Evolutionary conservation across 2,329 filamentous ascomycete species (phyloP).

Genomic region (Neofusicoccum cordaticola): DNA sequence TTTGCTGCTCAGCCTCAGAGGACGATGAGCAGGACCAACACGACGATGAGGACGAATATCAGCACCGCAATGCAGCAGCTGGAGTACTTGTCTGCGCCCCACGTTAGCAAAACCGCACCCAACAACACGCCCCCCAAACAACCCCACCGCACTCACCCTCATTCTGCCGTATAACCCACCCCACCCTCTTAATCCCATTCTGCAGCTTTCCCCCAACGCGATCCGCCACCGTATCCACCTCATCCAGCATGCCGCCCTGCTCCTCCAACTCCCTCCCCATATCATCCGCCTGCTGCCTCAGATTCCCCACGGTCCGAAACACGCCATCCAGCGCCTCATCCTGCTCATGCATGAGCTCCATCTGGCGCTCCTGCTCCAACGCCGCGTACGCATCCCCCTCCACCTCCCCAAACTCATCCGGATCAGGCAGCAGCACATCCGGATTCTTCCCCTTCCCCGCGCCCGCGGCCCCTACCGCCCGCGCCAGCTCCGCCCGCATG

Average conservation of each 20-base stretch:
- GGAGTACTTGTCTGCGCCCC: constrained; percentile 60
- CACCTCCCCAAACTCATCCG: constrained; percentile 37
- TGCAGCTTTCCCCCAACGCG: constrained; percentile 82
- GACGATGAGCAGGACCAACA: constrained; percentile 75
- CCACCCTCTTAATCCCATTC: constrained; percentile 82
- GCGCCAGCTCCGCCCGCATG: constrained; percentile 78
- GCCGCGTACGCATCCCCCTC: constrained; percentile 28
- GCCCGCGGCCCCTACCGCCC: constrained; percentile 35
- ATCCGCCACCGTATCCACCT: constrained; percentile 80
- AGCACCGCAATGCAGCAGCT: constrained; percentile 88
- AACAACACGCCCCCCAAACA: constrained; percentile 18
- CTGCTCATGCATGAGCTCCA: constrained; percentile 90
- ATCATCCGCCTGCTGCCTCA: constrained; percentile 85
- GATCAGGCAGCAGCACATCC: constrained; percentile 29
- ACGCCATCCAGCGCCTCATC: constrained; percentile 91
- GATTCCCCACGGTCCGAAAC: constrained; percentile 86
- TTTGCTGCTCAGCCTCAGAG: constrained; percentile 43
- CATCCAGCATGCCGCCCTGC: constrained; percentile 83
- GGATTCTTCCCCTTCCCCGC: constrained; percentile 38
- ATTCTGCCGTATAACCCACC: constrained; percentile 80
- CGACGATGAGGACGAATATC: constrained; percentile 81
- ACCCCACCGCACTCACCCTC: constrained; percentile 65
- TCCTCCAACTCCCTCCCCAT: constrained; percentile 98
- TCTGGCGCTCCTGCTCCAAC: constrained; percentile 77
- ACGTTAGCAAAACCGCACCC: background rate